Evolutionary conservation across 2,329 filamentous ascomycete genomes (phyloP).

Genomic region (Aspergillus spinulosporus): DNA sequence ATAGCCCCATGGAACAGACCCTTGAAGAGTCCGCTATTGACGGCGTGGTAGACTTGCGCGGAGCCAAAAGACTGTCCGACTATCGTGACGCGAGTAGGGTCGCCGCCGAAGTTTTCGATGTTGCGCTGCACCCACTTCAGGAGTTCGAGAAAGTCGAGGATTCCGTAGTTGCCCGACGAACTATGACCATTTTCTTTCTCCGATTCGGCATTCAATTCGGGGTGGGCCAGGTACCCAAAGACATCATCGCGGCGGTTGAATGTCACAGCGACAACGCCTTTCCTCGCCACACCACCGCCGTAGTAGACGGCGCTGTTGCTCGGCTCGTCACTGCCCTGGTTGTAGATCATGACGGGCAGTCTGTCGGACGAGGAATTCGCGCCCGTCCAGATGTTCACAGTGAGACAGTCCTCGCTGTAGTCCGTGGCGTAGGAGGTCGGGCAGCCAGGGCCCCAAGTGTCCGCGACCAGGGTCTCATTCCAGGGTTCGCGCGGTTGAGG

Average conservation of each 20-base stretch:
- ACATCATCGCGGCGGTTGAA: slow-evolving; percentile 32
- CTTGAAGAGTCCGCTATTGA: slow-evolving; percentile 33
- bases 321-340: slow-evolving; percentile 30
- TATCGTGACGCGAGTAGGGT: slow-evolving; percentile 51
- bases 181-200: slow-evolving; percentile 24
- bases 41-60: slow-evolving; percentile 32
- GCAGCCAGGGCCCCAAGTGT: slow-evolving; percentile 25
- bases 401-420: slow-evolving; percentile 37
- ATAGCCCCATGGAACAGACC: slow-evolving; percentile 35
- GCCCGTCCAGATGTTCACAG: slow-evolving; percentile 34
- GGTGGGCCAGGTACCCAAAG: slow-evolving; percentile 30
- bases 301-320: slow-evolving; percentile 28
- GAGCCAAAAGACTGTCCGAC: slow-evolving; percentile 33
- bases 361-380: slow-evolving; percentile 23
- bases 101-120: slow-evolving; percentile 55
- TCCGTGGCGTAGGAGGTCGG: slow-evolving; percentile 18
- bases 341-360: slow-evolving; percentile 34
- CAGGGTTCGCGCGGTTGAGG: slow-evolving; percentile 25
- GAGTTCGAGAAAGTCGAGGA: slow-evolving; percentile 54
- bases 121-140: slow-evolving; percentile 57
- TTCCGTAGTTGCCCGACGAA: slow-evolving; percentile 37
- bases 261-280: slow-evolving; percentile 31
- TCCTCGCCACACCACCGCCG: slow-evolving; percentile 32
- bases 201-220: slow-evolving; percentile 29
- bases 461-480: slow-evolving; percentile 27